Percentiles rank a stretch among this genome's conserved stretches.
Evolutionary conservation across 1,284 basidiomycete genomes (phyloP).

Genomic region (Marasmius sp.): DNA sequence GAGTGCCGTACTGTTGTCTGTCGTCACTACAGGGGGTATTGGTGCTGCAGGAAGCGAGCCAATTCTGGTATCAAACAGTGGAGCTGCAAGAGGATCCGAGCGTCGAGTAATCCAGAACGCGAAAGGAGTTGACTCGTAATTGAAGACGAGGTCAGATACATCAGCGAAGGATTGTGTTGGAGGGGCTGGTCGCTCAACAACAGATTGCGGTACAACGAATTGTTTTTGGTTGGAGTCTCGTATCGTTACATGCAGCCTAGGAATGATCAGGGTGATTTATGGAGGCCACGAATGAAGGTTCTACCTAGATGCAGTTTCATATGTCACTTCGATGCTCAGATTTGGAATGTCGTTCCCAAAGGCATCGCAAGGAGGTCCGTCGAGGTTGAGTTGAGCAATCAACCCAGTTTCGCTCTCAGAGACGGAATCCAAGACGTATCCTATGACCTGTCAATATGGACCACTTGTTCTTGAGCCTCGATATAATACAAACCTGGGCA

Average conservation of each 20-base stretch:
- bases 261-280: background rate
- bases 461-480: background rate
- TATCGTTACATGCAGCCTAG: constrained; percentile 75
- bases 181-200: constrained; percentile 48
- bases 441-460: constrained; percentile 23
- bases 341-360: constrained; percentile 68
- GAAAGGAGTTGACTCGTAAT: constrained; percentile 66
- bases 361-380: constrained; percentile 66
- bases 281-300: constrained; percentile 10
- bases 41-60: constrained; percentile 56
- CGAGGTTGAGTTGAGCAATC: constrained; percentile 55
- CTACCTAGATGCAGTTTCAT: constrained; percentile 58
- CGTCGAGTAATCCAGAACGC: constrained; percentile 78
- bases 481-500: background rate
- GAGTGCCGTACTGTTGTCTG: constrained; percentile 50
- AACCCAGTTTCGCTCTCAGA: constrained; percentile 48
- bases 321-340: constrained; percentile 66
- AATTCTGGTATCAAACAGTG: constrained; percentile 75
- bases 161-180: constrained; percentile 33
- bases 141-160: constrained; percentile 63
- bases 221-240: constrained; percentile 66
- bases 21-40: constrained; percentile 44
- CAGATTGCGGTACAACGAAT: constrained; percentile 65
- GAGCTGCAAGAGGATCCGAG: constrained; percentile 51
- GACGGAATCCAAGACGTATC: constrained; percentile 52